These are phyloP conservation scores for Acmispon strigosus DNA, from an alignment of 306 rosid species.

Conservation along the genomic window DNA sequence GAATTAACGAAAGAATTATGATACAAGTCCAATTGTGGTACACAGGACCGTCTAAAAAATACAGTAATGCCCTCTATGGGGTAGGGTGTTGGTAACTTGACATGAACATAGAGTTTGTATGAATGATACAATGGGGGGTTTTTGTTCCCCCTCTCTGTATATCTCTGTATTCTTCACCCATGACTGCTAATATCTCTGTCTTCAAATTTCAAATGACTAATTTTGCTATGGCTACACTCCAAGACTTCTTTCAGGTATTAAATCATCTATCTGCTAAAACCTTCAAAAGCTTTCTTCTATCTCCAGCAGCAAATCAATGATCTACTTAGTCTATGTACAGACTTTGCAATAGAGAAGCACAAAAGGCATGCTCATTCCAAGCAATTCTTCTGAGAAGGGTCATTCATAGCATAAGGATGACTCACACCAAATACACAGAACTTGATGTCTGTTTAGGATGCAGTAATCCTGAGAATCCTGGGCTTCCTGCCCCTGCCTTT, in stretches of 20 bases:
- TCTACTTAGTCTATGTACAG: conserved; percentile 22
- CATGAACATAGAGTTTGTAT: neutral
- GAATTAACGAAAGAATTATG: neutral
- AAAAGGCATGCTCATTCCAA: conserved; percentile 2
- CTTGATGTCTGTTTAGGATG: conserved; percentile 5
- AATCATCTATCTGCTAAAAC: conserved; percentile 3
- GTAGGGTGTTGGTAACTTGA: conserved; percentile 3
- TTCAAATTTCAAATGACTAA: conserved; percentile 11
- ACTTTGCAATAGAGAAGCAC: conserved; percentile 1
- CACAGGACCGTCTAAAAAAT: neutral
- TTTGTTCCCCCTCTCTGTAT: neutral
- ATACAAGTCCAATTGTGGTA: neutral
- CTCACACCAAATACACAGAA: conserved; percentile 6
- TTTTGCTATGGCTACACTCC: conserved; percentile 19
- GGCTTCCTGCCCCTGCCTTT: conserved; percentile 50
- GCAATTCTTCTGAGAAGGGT: neutral
- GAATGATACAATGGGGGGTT: conserved; percentile 9
- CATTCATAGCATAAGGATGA: neutral
- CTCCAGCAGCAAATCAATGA: conserved; percentile 19
- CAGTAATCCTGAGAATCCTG: conserved; percentile 33
- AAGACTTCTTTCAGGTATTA: neutral
- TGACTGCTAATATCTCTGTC: conserved; percentile 9
- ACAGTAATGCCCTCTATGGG: neutral
- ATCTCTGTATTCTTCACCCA: neutral
- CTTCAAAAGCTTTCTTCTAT: neutral